Percentiles rank a stretch among this genome's conserved stretches.
Conservation (phyloP, 352 stramenopile genomes). For the Phytophthora melonis region DNA sequence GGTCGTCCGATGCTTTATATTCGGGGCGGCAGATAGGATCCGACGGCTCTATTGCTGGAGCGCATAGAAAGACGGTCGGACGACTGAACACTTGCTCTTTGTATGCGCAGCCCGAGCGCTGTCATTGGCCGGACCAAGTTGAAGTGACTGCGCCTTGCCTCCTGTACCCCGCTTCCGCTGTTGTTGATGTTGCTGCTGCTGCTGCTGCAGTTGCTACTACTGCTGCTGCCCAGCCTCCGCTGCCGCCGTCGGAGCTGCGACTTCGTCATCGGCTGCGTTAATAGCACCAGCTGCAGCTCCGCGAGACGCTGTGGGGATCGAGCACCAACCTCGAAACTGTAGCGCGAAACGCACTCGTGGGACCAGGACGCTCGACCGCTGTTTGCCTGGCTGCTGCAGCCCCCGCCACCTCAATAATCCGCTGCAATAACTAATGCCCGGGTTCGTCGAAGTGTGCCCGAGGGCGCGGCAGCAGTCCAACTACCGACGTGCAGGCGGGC, state of each 20-base stretch:
- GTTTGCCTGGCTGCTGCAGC: no score
- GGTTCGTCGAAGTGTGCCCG: no score
- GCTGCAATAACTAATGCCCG: no score
- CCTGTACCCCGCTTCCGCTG: background rate
- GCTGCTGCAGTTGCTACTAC: background rate
- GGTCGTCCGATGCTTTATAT: background rate
- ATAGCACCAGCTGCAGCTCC: background rate
- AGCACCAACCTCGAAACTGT: background rate
- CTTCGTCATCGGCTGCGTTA: background rate
- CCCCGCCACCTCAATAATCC: no score
- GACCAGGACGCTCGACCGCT: background rate
- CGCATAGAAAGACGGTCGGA: conserved; percentile 3
- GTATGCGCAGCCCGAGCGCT: background rate
- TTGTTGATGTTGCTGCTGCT: background rate
- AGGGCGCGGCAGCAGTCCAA: no score
- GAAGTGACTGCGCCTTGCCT: background rate
- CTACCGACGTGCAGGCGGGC: no score
- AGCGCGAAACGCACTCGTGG: background rate
- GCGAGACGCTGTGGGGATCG: background rate
- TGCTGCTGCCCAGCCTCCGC: no score
- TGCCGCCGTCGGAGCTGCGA: background rate
- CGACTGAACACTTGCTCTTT: background rate
- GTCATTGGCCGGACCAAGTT: background rate
- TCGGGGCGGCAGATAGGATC: background rate
- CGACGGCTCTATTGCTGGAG: background rate